Base-by-base conservation (phyloP, 2,329 filamentous ascomycete species). In the Aspergillus awamori region DNA sequence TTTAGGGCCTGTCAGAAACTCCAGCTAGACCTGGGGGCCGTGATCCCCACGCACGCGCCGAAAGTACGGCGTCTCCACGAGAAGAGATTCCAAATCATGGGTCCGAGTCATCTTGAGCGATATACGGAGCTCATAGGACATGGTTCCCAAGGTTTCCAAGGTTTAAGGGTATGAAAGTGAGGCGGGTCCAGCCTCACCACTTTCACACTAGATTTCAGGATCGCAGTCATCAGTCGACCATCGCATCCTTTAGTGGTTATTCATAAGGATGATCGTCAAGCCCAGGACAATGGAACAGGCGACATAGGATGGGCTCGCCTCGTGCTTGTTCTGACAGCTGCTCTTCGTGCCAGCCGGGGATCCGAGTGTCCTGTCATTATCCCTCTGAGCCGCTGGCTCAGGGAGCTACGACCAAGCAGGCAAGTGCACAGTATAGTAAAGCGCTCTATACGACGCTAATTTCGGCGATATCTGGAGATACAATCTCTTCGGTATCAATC, bases 181-280 rank as follows among this genome's bases (percentile, higher is more conserved):
- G 57, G 60, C 56, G 47, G 51, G 48, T 49, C 33, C 38, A 52
- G 45, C 52, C 56, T 59, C 60, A 52, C 57, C 36, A 51, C 24
- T 28, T 5, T 38, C 1, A 28, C 39, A 17, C n/a, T 33, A 28
- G 17, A 56, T 33, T 28, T 33, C 47, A 17, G 45, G 15, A 49
- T 17, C 15, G 22, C 24, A 26, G 45, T 49, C 45, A 30, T 49
- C 45, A 30, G 24, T 36, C 33, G 33, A 36, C 33, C 33, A 36
- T 49, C 45, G 24, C 22, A 30, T n/a, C 45, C 10, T 28, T 49
- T 30, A 49, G 45, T 49, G 45, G 41, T 6, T 22, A 24, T 22
- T 30, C 45, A 24, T 15, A 8, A 52, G 26, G 15, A 38, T 36
- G 26, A 20, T 53, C 49, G 15, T 15, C 28, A 24, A 36, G 7